A percentile compares a stretch with the other conserved stretches of the same genome.
Conservation (phyloP, 257 asterid genomes). For the Euphrasia confusa region DNA sequence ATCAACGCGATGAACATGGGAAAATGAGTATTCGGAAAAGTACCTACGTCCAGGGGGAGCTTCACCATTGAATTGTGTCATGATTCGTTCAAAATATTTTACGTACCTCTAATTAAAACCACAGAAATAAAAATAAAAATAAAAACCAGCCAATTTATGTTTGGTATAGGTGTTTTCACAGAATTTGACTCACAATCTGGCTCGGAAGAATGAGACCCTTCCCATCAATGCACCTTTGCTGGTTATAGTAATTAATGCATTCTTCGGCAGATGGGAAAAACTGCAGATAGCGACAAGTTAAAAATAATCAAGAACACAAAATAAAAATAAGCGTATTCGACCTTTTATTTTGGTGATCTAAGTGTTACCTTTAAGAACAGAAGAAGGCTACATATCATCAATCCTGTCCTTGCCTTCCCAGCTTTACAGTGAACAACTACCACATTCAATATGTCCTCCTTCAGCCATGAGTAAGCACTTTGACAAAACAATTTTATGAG, state of each 20-base stretch:
- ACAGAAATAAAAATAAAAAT: constrained; percentile 1
- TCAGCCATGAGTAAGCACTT: constrained; percentile 98
- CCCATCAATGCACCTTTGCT: constrained; percentile 87
- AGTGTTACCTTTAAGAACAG: constrained; percentile 78
- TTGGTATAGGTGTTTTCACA: constrained; percentile 14
- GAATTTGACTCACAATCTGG: constrained; percentile 78
- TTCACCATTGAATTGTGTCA: constrained; percentile 70
- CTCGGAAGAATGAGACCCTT: constrained; percentile 95
- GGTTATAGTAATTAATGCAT: constrained; percentile 83
- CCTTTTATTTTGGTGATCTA: constrained; percentile 14
- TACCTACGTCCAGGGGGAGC: constrained; percentile 97
- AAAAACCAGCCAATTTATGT: constrained; percentile 24
- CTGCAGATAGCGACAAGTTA: constrained; percentile 43
- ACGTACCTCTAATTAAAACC: constrained; percentile 72
- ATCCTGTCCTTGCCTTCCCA: constrained; percentile 96
- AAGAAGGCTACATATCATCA: constrained; percentile 96
- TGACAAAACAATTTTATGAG: constrained; percentile 79
- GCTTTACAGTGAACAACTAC: constrained; percentile 99
- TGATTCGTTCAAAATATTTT: constrained; percentile 71
- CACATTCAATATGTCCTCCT: constrained; percentile 88
- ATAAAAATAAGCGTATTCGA: constrained; percentile 19
- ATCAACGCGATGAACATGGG: constrained; percentile 27
- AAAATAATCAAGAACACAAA: constrained; percentile 20
- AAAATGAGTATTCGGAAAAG: constrained; percentile 42
- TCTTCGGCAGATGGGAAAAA: constrained; percentile 94